Conservation (phyloP, 2,329 filamentous ascomycete genomes). For the Colletotrichum abscissum region DNA sequence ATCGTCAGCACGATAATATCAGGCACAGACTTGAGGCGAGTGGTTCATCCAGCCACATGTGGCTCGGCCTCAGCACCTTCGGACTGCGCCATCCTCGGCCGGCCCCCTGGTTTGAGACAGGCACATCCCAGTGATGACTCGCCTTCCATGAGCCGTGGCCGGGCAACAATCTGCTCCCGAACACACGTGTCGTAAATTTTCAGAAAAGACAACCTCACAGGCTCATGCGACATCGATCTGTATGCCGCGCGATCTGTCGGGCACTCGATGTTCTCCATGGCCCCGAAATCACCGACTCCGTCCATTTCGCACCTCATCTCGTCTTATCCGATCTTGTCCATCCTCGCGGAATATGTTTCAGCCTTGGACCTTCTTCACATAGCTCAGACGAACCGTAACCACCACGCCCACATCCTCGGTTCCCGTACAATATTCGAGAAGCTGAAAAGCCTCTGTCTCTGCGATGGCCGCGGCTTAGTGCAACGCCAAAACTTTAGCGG, state of each 20-base stretch:
- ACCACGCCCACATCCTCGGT: constrained; percentile 15
- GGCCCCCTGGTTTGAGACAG: neutral
- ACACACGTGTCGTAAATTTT: neutral
- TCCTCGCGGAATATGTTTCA: constrained; percentile 20
- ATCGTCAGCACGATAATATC: neutral
- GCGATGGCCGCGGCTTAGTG: constrained; percentile 30
- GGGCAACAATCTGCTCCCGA: neutral
- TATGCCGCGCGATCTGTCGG: neutral
- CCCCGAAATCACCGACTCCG: neutral
- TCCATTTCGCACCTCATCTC: neutral
- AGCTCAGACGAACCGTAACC: constrained; percentile 10
- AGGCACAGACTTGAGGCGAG: neutral
- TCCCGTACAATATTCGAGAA: constrained; percentile 17
- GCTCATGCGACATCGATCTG: neutral
- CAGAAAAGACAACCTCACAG: neutral
- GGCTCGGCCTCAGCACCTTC: neutral
- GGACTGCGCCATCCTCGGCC: neutral
- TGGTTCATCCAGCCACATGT: neutral
- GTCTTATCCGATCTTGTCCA: constrained; percentile 20
- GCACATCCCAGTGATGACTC: neutral
- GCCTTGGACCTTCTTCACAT: constrained; percentile 22
- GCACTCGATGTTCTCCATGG: neutral
- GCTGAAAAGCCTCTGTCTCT: constrained; percentile 19
- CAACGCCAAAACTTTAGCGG: constrained; percentile 6
- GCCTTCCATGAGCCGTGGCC: neutral